Evolutionary conservation across 371 early-diverging fungal genomes (phyloP).

Genomic region (Fennellomyces sp.): DNA sequence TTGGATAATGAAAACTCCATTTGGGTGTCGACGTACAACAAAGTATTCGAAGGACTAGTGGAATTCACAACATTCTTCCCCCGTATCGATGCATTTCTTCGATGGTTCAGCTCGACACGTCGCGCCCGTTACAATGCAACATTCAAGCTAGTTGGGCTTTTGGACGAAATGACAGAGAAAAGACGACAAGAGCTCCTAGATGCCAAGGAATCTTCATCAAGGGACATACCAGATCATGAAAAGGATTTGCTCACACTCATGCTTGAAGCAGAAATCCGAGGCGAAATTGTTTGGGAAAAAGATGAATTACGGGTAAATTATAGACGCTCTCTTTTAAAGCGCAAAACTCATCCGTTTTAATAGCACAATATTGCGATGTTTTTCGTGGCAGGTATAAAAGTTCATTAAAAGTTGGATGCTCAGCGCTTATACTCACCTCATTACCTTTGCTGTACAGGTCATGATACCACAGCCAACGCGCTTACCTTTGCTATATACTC

Average conservation of each 20-base stretch:
- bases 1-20: slow-evolving; percentile 24
- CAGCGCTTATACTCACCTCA: neutral
- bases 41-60: slow-evolving; percentile 12
- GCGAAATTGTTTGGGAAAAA: slow-evolving; percentile 12
- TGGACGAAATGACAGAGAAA: slow-evolving; percentile 2
- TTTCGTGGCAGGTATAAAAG: slow-evolving; percentile 21
- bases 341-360: neutral
- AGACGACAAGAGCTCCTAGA: neutral
- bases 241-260: slow-evolving; percentile 42
- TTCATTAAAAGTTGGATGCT: too few species aligned
- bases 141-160: slow-evolving; percentile 3
- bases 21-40: slow-evolving; percentile 29
- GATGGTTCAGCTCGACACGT: neutral
- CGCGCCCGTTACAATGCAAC: neutral
- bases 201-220: neutral
- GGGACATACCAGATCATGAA: slow-evolving; percentile 13
- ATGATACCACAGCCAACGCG: slow-evolving; percentile 28
- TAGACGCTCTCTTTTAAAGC: neutral
- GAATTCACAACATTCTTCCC: slow-evolving; percentile 7
- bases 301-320: slow-evolving; percentile 28
- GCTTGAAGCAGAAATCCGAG: slow-evolving; percentile 33
- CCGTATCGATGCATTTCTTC: neutral
- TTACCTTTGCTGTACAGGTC: slow-evolving; percentile 14
- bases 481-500: slow-evolving; percentile 25
- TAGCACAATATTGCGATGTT: slow-evolving; percentile 4